phyloP scores from a whole-genome alignment of 2,329 filamentous ascomycete genomes.

The Talaromyces piceae region DNA sequence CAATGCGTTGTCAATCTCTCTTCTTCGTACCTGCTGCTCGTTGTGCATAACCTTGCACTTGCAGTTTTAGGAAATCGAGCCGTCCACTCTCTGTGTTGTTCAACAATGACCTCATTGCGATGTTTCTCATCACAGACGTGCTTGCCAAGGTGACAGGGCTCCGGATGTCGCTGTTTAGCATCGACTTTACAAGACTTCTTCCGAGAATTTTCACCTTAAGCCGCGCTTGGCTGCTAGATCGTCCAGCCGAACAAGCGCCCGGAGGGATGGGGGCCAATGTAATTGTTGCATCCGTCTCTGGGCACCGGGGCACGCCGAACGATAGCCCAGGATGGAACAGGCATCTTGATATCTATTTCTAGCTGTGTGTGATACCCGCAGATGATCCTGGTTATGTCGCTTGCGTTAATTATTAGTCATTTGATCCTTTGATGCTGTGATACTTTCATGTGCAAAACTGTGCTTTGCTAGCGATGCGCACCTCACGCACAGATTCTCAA shows the following conservation, averaged over 20 bases:
- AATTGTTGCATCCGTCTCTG: background rate
- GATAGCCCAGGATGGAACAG: background rate
- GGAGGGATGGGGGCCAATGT: background rate
- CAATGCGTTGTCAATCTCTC: too few species aligned
- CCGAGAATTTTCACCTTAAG: background rate
- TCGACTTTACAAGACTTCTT: background rate
- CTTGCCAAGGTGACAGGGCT: background rate
- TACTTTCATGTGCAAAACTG: background rate
- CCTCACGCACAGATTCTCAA: background rate
- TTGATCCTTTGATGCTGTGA: background rate
- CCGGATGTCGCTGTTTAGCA: background rate
- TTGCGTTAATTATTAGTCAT: background rate
- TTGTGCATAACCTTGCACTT: background rate
- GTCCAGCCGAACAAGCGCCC: background rate
- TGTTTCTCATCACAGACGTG: background rate
- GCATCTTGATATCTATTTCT: background rate
- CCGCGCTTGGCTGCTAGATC: background rate
- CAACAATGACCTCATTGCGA: background rate
- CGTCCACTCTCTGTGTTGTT: background rate
- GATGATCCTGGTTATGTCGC: background rate
- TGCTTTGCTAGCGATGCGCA: background rate
- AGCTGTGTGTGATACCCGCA: background rate
- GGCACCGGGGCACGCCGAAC: background rate
- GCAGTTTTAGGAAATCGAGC: background rate
- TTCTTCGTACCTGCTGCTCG: too few species aligned